Percentiles rank a stretch among this genome's conserved stretches.
Conservation (phyloP, 2,329 filamentous ascomycete genomes). For the Helotiales sp. region DNA sequence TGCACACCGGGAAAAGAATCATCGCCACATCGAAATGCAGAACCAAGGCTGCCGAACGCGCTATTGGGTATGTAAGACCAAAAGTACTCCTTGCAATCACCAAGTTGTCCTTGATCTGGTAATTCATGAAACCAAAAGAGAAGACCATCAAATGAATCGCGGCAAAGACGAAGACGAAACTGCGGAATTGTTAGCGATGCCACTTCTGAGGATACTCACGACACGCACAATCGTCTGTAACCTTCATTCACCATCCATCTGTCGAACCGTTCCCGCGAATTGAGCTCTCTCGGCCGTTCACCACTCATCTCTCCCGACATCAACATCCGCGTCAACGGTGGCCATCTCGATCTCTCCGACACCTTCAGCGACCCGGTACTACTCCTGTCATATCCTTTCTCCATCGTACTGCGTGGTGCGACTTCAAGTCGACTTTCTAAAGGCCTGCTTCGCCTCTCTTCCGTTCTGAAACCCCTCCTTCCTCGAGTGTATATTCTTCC, state of each 20-base stretch:
- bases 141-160: constrained; percentile 75
- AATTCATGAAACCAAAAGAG: constrained; percentile 77
- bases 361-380: constrained; percentile 42
- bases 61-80: constrained; percentile 74
- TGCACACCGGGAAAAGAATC: constrained; percentile 78
- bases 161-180: constrained; percentile 76
- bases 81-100: constrained; percentile 66
- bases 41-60: constrained; percentile 71
- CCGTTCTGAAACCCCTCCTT: constrained; percentile 8
- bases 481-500: constrained; percentile 10
- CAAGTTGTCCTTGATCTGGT: constrained; percentile 74
- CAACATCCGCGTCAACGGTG: constrained; percentile 78
- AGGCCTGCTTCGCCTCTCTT: constrained; percentile 17
- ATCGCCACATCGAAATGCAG: constrained; percentile 81
- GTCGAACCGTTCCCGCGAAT: constrained; percentile 71
- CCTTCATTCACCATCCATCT: constrained; percentile 90
- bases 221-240: constrained; percentile 72
- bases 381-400: constrained; percentile 28
- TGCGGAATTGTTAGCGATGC: constrained; percentile 40
- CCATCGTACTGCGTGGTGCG: constrained; percentile 23
- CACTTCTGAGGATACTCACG: constrained; percentile 4
- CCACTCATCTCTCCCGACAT: constrained; percentile 80
- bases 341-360: constrained; percentile 77
- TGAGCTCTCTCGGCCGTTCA: constrained; percentile 68
- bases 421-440: constrained; percentile 28